A percentile compares a stretch with the other conserved stretches of the same genome.
phyloP scores from a whole-genome alignment of 768 basidiomycete species.

The Heimioporus sp. region DNA sequence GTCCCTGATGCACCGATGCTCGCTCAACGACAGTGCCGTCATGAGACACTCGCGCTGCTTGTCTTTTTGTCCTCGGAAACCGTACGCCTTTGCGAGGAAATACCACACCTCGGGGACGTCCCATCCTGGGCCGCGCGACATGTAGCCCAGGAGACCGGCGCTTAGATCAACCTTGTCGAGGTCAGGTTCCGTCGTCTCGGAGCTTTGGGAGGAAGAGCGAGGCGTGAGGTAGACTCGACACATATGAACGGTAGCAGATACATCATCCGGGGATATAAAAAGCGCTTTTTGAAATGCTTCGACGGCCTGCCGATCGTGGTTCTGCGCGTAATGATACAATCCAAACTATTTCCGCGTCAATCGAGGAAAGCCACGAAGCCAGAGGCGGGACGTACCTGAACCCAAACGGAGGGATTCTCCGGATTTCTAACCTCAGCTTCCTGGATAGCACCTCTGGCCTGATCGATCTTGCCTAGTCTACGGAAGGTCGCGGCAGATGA shows the following conservation, averaged over 20 bases:
- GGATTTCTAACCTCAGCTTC: conserved; percentile 92
- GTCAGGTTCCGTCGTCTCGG: conserved; percentile 17
- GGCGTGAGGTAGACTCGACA: conserved; percentile 66
- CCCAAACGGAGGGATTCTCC: conserved; percentile 88
- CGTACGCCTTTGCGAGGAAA: conserved; percentile 79
- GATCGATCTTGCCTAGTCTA: conserved; percentile 84
- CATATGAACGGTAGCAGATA: conserved; percentile 76
- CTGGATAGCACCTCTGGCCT: conserved; percentile 86
- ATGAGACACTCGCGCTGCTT: conserved; percentile 73
- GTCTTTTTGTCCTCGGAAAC: conserved; percentile 67
- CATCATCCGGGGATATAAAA: conserved; percentile 79
- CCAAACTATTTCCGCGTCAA: conserved; percentile 53
- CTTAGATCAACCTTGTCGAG: conserved; percentile 71
- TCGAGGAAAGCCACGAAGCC: too few relatives aligned
- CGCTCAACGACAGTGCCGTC: conserved; percentile 63
- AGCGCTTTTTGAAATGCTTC: conserved; percentile 85
- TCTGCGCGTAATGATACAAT: conserved; percentile 63
- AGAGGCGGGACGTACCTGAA: conserved; percentile 63
- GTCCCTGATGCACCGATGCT: conserved; percentile 63
- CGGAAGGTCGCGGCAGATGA: conserved; percentile 95
- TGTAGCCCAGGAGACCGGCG: conserved; percentile 71
- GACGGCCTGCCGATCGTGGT: conserved; percentile 59
- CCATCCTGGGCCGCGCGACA: conserved; percentile 83
- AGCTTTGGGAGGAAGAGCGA: conserved; percentile 15
- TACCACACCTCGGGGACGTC: conserved; percentile 95